These are phyloP conservation scores for Ascochyta rabiei DNA, from an alignment of 2,329 filamentous ascomycete species.

Conservation along the genomic window DNA sequence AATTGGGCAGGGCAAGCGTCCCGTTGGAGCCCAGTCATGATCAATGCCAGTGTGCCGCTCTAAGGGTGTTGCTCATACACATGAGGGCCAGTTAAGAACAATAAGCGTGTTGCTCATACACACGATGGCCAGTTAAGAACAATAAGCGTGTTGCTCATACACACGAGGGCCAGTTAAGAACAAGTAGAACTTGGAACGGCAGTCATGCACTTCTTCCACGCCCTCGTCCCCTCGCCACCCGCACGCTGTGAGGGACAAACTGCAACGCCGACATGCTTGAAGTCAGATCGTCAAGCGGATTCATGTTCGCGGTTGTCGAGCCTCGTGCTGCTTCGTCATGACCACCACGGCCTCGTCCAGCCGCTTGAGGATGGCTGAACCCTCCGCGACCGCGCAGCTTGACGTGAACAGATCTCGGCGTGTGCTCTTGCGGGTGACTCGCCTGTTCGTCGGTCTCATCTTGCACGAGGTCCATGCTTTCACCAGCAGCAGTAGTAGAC, in stretches of 20 bases:
- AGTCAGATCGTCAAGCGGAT: slow-evolving; percentile 67
- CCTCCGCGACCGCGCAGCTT: slow-evolving; percentile 41
- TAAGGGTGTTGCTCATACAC: background rate
- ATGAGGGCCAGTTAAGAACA: no score
- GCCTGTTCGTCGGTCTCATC: slow-evolving; percentile 19
- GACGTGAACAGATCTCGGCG: slow-evolving; percentile 23
- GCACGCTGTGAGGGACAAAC: slow-evolving; percentile 65
- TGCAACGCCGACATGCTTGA: slow-evolving; percentile 73
- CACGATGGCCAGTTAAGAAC: no score
- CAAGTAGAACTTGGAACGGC: background rate
- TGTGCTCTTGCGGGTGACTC: slow-evolving; percentile 18
- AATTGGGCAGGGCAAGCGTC: background rate
- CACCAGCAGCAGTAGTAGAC: slow-evolving; percentile 22
- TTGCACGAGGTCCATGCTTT: slow-evolving; percentile 33
- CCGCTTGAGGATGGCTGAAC: slow-evolving; percentile 30
- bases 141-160: no score
- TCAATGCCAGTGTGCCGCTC: background rate
- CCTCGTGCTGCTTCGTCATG: background rate
- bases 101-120: background rate
- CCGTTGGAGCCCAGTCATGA: background rate
- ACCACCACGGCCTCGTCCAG: slow-evolving; percentile 18
- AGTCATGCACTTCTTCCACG: slow-evolving; percentile 23
- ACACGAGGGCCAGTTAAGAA: background rate
- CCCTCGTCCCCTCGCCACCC: slow-evolving; percentile 28
- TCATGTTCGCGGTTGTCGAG: slow-evolving; percentile 41